These are phyloP conservation scores for Apocynum venetum DNA, from an alignment of 257 asterid genomes.

Conservation along the genomic window DNA sequence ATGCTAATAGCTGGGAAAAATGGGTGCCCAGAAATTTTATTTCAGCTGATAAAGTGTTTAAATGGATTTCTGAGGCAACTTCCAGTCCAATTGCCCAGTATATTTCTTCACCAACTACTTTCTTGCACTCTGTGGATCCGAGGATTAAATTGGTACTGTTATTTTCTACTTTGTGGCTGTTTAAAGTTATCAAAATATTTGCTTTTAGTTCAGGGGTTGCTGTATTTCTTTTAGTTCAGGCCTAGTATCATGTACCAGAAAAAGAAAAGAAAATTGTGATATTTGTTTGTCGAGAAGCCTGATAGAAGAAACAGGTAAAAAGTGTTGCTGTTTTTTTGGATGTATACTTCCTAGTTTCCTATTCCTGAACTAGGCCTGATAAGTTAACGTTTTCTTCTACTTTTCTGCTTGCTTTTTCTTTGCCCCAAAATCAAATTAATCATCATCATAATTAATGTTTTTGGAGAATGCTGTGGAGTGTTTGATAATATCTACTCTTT, in stretches of 20 bases:
- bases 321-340: background rate
- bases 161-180: background rate
- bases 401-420: too few relatives aligned
- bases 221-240: background rate
- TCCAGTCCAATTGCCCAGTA: constrained; percentile 96
- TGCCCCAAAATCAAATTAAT: too few relatives aligned
- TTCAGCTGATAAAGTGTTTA: constrained; percentile 79
- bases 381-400: background rate
- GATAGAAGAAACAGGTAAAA: background rate
- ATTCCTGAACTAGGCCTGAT: background rate
- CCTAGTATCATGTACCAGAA: background rate
- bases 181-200: constrained; percentile 1
- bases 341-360: background rate
- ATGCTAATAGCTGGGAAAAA: constrained; percentile 61
- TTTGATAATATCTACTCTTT: background rate
- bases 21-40: constrained; percentile 66
- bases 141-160: constrained; percentile 76
- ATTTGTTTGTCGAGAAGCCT: background rate
- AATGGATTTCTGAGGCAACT: constrained; percentile 85
- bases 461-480: too few relatives aligned
- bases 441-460: too few relatives aligned
- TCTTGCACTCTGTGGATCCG: constrained; percentile 89
- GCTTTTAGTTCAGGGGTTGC: constrained; percentile 5
- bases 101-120: constrained; percentile 90
- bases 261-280: too few relatives aligned